These are phyloP conservation scores for Triadica sebifera DNA, from an alignment of 345 rosid genomes.

Conservation along the genomic window DNA sequence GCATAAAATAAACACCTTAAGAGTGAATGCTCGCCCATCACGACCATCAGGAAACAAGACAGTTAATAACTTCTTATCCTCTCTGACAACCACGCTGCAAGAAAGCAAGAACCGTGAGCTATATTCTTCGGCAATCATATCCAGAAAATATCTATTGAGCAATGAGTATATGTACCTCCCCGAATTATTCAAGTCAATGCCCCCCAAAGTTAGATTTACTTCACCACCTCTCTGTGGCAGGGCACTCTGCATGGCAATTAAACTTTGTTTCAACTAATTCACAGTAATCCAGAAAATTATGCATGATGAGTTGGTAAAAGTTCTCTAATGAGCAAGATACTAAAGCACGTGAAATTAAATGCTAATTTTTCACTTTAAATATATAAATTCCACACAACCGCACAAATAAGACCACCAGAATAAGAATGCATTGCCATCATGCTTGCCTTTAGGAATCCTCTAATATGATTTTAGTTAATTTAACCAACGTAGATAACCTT, in stretches of 20 bases:
- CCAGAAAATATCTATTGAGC: conserved; percentile 3
- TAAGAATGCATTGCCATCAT: not conserved
- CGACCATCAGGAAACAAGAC: conserved; percentile 99
- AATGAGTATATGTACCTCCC: conserved; percentile 61
- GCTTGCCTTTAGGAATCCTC: not conserved
- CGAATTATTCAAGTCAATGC: conserved; percentile 93
- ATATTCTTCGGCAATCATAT: conserved; percentile 17
- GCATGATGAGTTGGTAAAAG: not conserved
- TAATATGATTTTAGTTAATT: not conserved
- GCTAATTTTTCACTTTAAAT: not conserved
- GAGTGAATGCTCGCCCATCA: conserved; percentile 98
- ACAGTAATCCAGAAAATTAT: not conserved
- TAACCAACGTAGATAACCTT: not conserved
- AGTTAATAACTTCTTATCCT: conserved; percentile 89
- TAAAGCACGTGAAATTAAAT: not conserved
- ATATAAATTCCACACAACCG: too few species aligned
- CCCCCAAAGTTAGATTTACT: conserved; percentile 91
- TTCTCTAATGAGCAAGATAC: not conserved
- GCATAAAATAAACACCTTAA: conserved; percentile 59
- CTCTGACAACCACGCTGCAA: conserved; percentile 95
- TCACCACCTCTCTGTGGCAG: conserved; percentile 93
- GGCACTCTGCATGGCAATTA: conserved; percentile 57
- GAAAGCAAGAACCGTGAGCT: conserved; percentile 23
- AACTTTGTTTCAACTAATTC: conserved; percentile 3
- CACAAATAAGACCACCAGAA: not conserved